Evolutionary conservation across 805 yeast genomes (phyloP).

Genomic region (Pichia ethanolica): DNA sequence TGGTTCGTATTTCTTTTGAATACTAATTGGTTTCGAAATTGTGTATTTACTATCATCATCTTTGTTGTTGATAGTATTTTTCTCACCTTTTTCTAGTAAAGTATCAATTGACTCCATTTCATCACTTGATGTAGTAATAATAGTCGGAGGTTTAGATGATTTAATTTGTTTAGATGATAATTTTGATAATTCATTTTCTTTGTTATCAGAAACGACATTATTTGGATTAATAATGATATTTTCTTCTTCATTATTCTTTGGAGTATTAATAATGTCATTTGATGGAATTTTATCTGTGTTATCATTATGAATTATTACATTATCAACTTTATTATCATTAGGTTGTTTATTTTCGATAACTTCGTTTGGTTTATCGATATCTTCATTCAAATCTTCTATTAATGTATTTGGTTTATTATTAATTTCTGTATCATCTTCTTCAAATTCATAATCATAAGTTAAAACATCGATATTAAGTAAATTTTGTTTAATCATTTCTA

Average conservation of each 20-base stretch:
- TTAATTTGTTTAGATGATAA: background rate
- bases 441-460: conserved; percentile 74
- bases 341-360: background rate
- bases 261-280: background rate
- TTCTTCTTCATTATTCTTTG: too few relatives aligned
- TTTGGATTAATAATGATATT: too few relatives aligned
- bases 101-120: conserved; percentile 1
- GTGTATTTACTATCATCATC: background rate
- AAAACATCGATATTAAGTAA: conserved; percentile 54
- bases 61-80: background rate
- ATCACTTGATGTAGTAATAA: background rate
- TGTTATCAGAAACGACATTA: background rate
- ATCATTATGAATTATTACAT: background rate
- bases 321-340: background rate
- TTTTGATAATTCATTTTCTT: background rate
- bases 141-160: background rate
- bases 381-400: background rate
- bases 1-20: conserved; percentile 11
- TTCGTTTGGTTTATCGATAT: background rate
- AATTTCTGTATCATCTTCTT: conserved; percentile 18
- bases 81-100: background rate
- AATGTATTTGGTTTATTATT: background rate
- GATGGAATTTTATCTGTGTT: background rate
- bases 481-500: conserved; percentile 53
- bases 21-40: conserved; percentile 1